These are phyloP conservation scores for Calamus simplicifolius DNA, from an alignment of 176 grass and related monocot genomes.

Conservation along the genomic window DNA sequence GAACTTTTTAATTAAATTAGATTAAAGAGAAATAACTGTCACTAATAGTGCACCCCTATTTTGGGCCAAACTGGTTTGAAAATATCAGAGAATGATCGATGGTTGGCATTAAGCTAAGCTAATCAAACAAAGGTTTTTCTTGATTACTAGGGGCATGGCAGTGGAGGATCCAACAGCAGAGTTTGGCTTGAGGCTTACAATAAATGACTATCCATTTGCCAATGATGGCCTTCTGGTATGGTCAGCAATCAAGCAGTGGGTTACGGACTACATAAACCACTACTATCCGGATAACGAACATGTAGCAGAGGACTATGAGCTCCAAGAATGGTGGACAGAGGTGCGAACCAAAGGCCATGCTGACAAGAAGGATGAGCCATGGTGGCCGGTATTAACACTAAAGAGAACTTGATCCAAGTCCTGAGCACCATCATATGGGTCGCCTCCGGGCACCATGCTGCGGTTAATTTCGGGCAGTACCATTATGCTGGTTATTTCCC, in stretches of 20 bases:
- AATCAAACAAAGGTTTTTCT: too few species aligned
- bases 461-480: slow-evolving; percentile 90
- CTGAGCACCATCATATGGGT: slow-evolving; percentile 83
- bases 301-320: slow-evolving; percentile 40
- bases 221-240: slow-evolving; percentile 68
- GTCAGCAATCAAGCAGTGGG: slow-evolving; percentile 57
- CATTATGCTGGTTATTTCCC: slow-evolving; percentile 83
- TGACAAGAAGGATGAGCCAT: slow-evolving; percentile 90
- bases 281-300: slow-evolving; percentile 47
- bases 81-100: too few species aligned
- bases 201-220: slow-evolving; percentile 84
- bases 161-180: slow-evolving; percentile 30
- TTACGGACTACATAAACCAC: slow-evolving; percentile 29
- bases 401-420: slow-evolving; percentile 31
- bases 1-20: too few species aligned
- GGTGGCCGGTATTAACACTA: slow-evolving; percentile 57
- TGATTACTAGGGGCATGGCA: slow-evolving; percentile 48
- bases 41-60: too few species aligned
- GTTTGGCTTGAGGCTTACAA: slow-evolving; percentile 41
- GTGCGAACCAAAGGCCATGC: slow-evolving; percentile 71
- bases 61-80: too few species aligned
- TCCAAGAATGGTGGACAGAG: slow-evolving; percentile 74
- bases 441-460: slow-evolving; percentile 69
- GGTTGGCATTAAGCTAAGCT: too few species aligned
- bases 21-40: too few species aligned